Conservation (phyloP, 345 rosid species). For the Toxicodendron radicans region DNA sequence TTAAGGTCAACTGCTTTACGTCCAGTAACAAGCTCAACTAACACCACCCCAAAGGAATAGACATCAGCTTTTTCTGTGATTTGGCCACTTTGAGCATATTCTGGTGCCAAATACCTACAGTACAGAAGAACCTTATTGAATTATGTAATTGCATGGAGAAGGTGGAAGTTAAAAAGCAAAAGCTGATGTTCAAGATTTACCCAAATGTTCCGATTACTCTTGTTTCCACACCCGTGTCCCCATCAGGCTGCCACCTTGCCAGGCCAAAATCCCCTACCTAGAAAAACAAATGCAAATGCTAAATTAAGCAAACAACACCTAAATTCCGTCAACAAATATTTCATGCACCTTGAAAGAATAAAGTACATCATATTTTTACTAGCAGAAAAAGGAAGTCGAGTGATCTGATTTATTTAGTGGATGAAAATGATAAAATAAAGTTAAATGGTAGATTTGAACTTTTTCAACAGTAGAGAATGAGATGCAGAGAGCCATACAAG, state of each 20-base stretch:
- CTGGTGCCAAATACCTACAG: constrained; percentile 96
- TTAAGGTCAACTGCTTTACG: constrained; percentile 91
- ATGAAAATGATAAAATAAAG: constrained; percentile 3
- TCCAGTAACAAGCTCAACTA: constrained; percentile 95
- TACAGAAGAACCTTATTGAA: constrained; percentile 13
- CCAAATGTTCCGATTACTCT: constrained; percentile 99
- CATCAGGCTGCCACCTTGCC: constrained; percentile 99
- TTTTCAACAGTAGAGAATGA: not conserved
- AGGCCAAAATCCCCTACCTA: constrained; percentile 99
- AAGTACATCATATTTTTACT: not conserved
- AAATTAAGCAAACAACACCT: constrained; percentile 5
- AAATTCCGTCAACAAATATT: not conserved
- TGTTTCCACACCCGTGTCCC: constrained; percentile 90
- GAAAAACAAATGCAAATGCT: constrained; percentile 5
- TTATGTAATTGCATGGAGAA: constrained; percentile 1
- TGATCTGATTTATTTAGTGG: not conserved
- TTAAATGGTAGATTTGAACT: constrained; percentile 6
- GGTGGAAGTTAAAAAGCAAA: constrained; percentile 15
- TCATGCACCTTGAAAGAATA: not conserved
- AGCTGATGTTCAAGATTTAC: constrained; percentile 40
- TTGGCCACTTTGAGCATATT: constrained; percentile 97
- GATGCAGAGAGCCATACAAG: constrained; percentile 49
- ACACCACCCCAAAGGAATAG: constrained; percentile 95
- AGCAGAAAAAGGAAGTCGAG: not conserved
- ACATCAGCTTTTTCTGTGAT: constrained; percentile 98